Evolutionary conservation across 176 grass and related monocot genomes (phyloP).

Genomic region (Melocanna baccifera): DNA sequence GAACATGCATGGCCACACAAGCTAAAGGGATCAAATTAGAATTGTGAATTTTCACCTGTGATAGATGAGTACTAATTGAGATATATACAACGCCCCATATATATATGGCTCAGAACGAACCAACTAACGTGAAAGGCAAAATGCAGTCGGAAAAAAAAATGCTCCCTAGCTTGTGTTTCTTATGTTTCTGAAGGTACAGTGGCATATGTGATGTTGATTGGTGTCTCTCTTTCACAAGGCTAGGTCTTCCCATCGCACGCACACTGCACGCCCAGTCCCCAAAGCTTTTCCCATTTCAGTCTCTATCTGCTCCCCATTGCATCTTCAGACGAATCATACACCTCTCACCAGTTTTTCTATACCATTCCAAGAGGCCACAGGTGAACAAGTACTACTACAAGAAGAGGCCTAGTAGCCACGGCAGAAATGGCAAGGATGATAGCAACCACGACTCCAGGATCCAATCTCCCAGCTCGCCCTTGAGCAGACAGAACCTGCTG

Average conservation of each 20-base stretch:
- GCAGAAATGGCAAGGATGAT: constrained; percentile 38
- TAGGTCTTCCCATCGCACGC: neutral
- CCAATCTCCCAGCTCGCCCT: constrained; percentile 22
- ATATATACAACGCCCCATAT: neutral
- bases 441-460: constrained; percentile 19
- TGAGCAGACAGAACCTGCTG: constrained; percentile 44
- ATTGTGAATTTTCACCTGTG: neutral
- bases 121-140: neutral
- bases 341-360: constrained; percentile 25
- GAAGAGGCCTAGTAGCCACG: constrained; percentile 28
- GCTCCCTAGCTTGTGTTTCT: neutral
- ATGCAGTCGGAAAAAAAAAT: neutral
- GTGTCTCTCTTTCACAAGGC: neutral
- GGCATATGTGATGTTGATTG: constrained; percentile 1
- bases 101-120: neutral
- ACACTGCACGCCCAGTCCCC: neutral
- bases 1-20: neutral
- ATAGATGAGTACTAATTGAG: neutral
- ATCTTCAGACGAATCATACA: constrained; percentile 10
- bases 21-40: neutral
- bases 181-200: neutral
- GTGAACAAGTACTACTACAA: constrained; percentile 49
- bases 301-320: neutral
- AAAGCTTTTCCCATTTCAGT: constrained; percentile 26
- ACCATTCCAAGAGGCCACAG: constrained; percentile 37